phyloP scores from a whole-genome alignment of 495 filamentous ascomycete genomes.

The Neurospora sp. region DNA sequence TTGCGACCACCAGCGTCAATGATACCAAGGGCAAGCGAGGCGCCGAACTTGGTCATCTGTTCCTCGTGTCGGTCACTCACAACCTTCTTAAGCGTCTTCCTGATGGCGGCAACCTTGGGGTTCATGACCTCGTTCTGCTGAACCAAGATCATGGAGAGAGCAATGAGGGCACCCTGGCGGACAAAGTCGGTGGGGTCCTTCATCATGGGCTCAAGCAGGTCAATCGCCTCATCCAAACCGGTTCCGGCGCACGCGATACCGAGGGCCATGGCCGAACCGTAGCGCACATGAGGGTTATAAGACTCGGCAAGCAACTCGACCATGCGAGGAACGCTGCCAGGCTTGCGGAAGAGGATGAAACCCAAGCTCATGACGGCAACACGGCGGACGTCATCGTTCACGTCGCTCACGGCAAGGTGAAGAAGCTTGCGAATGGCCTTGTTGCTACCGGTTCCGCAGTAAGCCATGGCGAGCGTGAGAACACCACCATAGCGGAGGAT shows the following conservation, averaged over 20 bases:
- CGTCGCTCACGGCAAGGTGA: conserved; percentile 94
- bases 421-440: conserved; percentile 97
- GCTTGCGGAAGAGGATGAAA: conserved; percentile 97
- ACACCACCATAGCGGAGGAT: conserved; percentile 94
- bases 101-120: conserved; percentile 70
- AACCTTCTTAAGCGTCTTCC: conserved; percentile 82
- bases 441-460: conserved; percentile 95
- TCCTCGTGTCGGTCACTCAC: conserved; percentile 94
- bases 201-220: conserved; percentile 96
- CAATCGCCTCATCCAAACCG: conserved; percentile 91
- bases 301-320: conserved; percentile 97
- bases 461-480: conserved; percentile 96
- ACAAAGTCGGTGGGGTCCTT: conserved; percentile 99
- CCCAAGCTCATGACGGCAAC: conserved; percentile 97
- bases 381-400: conserved; percentile 93
- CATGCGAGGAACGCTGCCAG: conserved; percentile 94
- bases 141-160: conserved; percentile 92
- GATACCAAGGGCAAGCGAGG: conserved; percentile 87
- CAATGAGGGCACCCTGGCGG: conserved; percentile 90
- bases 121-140: conserved; percentile 97
- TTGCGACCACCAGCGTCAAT: conserved; percentile 98
- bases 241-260: conserved; percentile 98
- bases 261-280: conserved; percentile 95
- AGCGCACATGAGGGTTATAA: conserved; percentile 98
- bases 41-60: conserved; percentile 98